Evolutionary conservation across 164 flowering plant genomes (phyloP).

Genomic region (Vitis rupestris): DNA sequence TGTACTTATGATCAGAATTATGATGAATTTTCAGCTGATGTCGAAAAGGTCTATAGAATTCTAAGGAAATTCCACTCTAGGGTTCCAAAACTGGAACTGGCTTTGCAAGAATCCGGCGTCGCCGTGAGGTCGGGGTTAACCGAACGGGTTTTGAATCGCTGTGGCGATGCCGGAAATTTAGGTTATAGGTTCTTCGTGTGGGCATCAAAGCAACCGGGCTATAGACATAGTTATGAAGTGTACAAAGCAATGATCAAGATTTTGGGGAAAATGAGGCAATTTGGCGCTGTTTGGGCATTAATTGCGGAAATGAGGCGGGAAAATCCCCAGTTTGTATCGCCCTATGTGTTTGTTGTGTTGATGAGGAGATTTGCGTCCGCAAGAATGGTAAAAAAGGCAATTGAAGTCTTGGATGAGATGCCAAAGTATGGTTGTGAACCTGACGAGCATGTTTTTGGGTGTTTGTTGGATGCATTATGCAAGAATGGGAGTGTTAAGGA

Average conservation of each 20-base stretch:
- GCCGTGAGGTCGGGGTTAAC: slow-evolving; percentile 49
- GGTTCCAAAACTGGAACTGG: slow-evolving; percentile 77
- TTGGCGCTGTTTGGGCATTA: slow-evolving; percentile 89
- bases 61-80: slow-evolving; percentile 71
- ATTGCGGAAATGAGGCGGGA: slow-evolving; percentile 83
- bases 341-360: slow-evolving; percentile 69
- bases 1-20: slow-evolving; percentile 3
- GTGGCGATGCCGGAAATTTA: slow-evolving; percentile 89
- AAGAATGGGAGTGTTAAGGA: slow-evolving; percentile 88
- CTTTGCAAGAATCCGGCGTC: slow-evolving; percentile 61
- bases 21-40: slow-evolving; percentile 59
- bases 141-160: slow-evolving; percentile 72
- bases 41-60: slow-evolving; percentile 72
- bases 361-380: slow-evolving; percentile 86
- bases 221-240: slow-evolving; percentile 64
- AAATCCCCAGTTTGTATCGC: slow-evolving; percentile 52
- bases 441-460: slow-evolving; percentile 83
- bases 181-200: slow-evolving; percentile 75
- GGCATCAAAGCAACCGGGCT: slow-evolving; percentile 83
- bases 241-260: slow-evolving; percentile 77
- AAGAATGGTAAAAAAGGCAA: slow-evolving; percentile 79
- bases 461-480: slow-evolving; percentile 87
- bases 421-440: slow-evolving; percentile 85
- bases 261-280: slow-evolving; percentile 82
- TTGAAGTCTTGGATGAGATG: slow-evolving; percentile 90